phyloP scores from a whole-genome alignment of 2,329 filamentous ascomycete species.

The Fusarium phyllophilum region DNA sequence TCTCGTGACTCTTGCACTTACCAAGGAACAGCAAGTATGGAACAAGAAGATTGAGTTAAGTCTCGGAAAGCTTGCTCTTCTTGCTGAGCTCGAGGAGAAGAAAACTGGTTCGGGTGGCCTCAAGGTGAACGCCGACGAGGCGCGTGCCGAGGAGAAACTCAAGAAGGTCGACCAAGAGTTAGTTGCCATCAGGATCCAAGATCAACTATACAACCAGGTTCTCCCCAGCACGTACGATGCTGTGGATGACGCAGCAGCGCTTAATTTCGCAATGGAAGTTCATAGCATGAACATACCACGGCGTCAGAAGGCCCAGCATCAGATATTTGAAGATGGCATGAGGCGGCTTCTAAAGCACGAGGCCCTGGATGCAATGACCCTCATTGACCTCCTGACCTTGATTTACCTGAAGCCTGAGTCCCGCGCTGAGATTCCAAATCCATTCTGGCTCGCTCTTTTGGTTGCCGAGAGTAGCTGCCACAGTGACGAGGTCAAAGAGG shows the following conservation, averaged over 20 bases:
- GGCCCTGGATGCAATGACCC: slow-evolving; percentile 71
- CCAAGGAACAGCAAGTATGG: slow-evolving; percentile 84
- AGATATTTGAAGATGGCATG: slow-evolving; percentile 77
- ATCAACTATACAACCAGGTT: slow-evolving; percentile 78
- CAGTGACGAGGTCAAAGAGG: slow-evolving; percentile 67
- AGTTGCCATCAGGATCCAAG: slow-evolving; percentile 80
- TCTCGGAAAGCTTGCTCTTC: slow-evolving; percentile 81
- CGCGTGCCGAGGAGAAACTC: slow-evolving; percentile 55
- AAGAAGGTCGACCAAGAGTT: slow-evolving; percentile 70
- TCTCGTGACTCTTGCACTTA: slow-evolving; percentile 74
- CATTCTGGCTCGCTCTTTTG: slow-evolving; percentile 80
- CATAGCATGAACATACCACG: slow-evolving; percentile 67
- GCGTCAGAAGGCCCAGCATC: slow-evolving; percentile 72
- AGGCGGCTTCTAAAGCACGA: slow-evolving; percentile 76
- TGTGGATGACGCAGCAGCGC: slow-evolving; percentile 81
- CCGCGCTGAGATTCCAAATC: slow-evolving; percentile 66
- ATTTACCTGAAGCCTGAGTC: slow-evolving; percentile 62
- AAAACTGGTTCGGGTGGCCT: slow-evolving; percentile 48
- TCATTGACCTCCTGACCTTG: slow-evolving; percentile 83
- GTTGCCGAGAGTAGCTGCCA: slow-evolving; percentile 65
- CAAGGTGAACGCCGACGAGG: slow-evolving; percentile 51
- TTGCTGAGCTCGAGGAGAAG: slow-evolving; percentile 67
- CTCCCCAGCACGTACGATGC: slow-evolving; percentile 73
- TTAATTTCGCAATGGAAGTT: slow-evolving; percentile 78
- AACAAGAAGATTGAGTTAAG: slow-evolving; percentile 93